These are phyloP conservation scores for Kalaharituber pfeilii DNA, from an alignment of 2,329 filamentous ascomycete genomes.

Conservation along the genomic window DNA sequence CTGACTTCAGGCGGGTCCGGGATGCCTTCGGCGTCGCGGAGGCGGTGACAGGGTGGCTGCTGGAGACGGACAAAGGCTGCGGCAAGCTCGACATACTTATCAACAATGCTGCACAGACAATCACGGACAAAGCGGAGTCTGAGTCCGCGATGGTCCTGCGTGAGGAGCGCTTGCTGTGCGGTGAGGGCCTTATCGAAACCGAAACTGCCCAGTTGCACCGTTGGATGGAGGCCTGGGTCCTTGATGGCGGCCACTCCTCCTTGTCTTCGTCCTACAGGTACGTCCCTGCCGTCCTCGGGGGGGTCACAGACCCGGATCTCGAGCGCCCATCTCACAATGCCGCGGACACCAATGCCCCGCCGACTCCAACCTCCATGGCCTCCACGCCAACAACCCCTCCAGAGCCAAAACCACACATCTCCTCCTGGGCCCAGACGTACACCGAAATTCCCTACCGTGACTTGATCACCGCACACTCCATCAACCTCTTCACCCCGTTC, in stretches of 20 bases:
- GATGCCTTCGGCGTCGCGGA: constrained; percentile 25
- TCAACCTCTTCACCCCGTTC: constrained; percentile 28
- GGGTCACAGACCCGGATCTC: not conserved
- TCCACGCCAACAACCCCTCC: constrained; percentile 1
- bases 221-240: too few species aligned
- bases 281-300: not conserved
- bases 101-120: constrained; percentile 29
- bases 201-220: not conserved
- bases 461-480: constrained; percentile 27
- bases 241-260: not conserved
- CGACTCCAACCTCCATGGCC: not conserved
- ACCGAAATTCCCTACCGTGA: constrained; percentile 29
- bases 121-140: constrained; percentile 25
- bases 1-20: constrained; percentile 25
- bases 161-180: constrained; percentile 20
- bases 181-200: constrained; percentile 6
- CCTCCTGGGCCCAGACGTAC: constrained; percentile 27
- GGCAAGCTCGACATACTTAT: constrained; percentile 25
- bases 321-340: not conserved
- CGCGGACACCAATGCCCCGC: not conserved
- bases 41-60: constrained; percentile 18
- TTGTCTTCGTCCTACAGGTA: not conserved
- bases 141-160: constrained; percentile 23
- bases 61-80: constrained; percentile 15
- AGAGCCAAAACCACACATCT: constrained; percentile 18